A percentile compares a stretch with the other conserved stretches of the same genome.
Conservation (phyloP, 768 basidiomycete genomes). For the Clitopilus hobsonii region DNA sequence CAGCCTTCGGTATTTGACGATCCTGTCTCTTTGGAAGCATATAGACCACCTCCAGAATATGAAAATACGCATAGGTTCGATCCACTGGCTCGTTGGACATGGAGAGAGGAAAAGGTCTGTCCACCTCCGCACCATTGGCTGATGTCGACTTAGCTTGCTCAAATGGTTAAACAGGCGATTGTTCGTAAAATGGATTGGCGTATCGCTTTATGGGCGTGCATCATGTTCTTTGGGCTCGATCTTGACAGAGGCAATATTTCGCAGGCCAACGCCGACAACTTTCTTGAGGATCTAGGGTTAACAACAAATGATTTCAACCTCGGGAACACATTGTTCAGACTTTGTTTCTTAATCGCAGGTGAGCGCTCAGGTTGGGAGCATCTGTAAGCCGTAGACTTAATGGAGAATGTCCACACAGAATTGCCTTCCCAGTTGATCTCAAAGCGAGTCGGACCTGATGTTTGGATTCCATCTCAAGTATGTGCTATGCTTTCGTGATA, state of each 20-base stretch:
- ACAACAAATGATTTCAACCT: slow-evolving; percentile 64
- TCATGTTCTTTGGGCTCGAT: slow-evolving; percentile 63
- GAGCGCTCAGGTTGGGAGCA: background rate
- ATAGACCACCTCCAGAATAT: slow-evolving; percentile 47
- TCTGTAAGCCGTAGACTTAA: no score
- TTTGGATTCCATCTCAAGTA: slow-evolving; percentile 61
- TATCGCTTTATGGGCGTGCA: slow-evolving; percentile 55
- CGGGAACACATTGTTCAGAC: slow-evolving; percentile 54
- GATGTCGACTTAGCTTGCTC: background rate
- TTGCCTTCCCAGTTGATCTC: slow-evolving; percentile 65
- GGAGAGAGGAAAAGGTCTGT: slow-evolving; percentile 57
- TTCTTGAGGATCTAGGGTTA: slow-evolving; percentile 54
- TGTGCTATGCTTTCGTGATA: background rate
- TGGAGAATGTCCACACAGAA: slow-evolving; percentile 25
- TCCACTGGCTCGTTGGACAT: slow-evolving; percentile 64
- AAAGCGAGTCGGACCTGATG: slow-evolving; percentile 63
- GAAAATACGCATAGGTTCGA: slow-evolving; percentile 66
- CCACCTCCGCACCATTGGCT: background rate
- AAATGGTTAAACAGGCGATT: slow-evolving; percentile 28
- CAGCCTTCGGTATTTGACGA: slow-evolving; percentile 63
- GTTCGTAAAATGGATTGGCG: slow-evolving; percentile 56
- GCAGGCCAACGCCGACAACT: slow-evolving; percentile 67
- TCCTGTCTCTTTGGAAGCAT: slow-evolving; percentile 41
- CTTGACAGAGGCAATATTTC: slow-evolving; percentile 57
- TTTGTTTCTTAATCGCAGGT: slow-evolving; percentile 43